Conservation (phyloP, 768 basidiomycete genomes). For the Pleurotus eryngii region DNA sequence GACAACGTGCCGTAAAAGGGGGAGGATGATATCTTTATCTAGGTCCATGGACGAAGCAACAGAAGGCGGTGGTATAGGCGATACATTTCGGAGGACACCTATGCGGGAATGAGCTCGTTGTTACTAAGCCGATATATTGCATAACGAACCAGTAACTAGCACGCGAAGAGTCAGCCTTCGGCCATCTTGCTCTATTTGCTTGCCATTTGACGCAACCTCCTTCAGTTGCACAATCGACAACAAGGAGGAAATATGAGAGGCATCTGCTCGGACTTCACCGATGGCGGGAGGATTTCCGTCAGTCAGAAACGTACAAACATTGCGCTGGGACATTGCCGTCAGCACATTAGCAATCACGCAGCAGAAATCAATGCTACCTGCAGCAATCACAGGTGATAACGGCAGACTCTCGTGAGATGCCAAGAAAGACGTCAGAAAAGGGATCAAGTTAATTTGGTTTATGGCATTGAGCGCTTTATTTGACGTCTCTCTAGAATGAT, state of each 20-base stretch:
- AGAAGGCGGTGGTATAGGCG: slow-evolving; percentile 71
- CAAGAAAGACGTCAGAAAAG: slow-evolving; percentile 91
- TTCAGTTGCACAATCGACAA: slow-evolving; percentile 50
- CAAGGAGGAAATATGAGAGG: slow-evolving; percentile 61
- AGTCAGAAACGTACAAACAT: slow-evolving; percentile 84
- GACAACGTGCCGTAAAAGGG: slow-evolving; percentile 65
- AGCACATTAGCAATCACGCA: too few species aligned
- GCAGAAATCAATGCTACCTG: slow-evolving; percentile 47
- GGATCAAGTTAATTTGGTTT: slow-evolving; percentile 73
- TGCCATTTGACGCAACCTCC: slow-evolving; percentile 28
- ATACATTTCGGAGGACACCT: slow-evolving; percentile 78
- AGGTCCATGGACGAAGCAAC: slow-evolving; percentile 60
- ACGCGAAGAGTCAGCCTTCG: slow-evolving; percentile 55
- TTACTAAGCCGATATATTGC: too few species aligned
- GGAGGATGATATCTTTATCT: slow-evolving; percentile 69
- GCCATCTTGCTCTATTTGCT: slow-evolving; percentile 47
- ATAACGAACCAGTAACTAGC: slow-evolving; percentile 58
- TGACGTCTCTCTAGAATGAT: slow-evolving; percentile 72
- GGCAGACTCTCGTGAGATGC: slow-evolving; percentile 67
- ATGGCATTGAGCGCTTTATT: slow-evolving; percentile 89
- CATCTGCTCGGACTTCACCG: slow-evolving; percentile 58
- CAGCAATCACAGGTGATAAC: slow-evolving; percentile 68
- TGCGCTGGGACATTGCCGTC: slow-evolving; percentile 53
- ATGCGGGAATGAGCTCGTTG: not conserved
- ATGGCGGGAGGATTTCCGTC: slow-evolving; percentile 85